Evolutionary conservation across 2,329 filamentous ascomycete species (phyloP), one percentile per base, ranked within the genome.

Genomic region (Cercospora brassicicola): DNA sequence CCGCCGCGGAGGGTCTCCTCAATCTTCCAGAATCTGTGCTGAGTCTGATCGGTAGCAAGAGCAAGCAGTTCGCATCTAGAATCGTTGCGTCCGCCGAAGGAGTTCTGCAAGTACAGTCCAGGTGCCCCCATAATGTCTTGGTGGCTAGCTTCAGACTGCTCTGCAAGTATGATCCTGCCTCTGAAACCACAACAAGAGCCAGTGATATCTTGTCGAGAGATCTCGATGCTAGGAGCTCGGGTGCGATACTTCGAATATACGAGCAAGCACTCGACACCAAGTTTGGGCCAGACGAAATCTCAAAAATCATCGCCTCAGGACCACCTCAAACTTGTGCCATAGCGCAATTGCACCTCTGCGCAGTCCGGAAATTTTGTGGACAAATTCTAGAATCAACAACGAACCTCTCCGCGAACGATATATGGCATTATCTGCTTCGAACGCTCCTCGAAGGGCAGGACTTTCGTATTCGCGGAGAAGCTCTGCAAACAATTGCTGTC

Each of bases 401-500:
- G 6, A 15, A 11, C 13, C 18, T n/a, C 53, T 42, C 62, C 6
- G 10, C 36, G 30, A 56, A 42, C 23, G 53, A 64, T 33, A 10
- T 59, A 31, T 64, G 62, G 62, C 53, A 57, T n/a, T 59, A 45
- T 31, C 23, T 64, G 62, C 62, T 64, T n/a, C 62, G 53, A 33
- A 45, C 36, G n/a, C 53, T 64, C n/a, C 20, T 28, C 10, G 33
- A 45, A 11, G 57, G 13, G n/a, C 30, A 57, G 33, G 23, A 59
- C 53, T 26, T 45, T 23, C 31, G 31, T 11, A 5, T 64, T 2
- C 62, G 53, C 15, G 31, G 51, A 36, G 62, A 57, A 45, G 23
- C n/a, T 62, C 57, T 71, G 33, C 63, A 70, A 13, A 73, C 69
- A 30, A 55, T 77, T n/a, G 53, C 65, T 11, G 61, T 67, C 0